phyloP scores from a whole-genome alignment of 176 grass and related monocot genomes.

The Aegilops umbellulata region DNA sequence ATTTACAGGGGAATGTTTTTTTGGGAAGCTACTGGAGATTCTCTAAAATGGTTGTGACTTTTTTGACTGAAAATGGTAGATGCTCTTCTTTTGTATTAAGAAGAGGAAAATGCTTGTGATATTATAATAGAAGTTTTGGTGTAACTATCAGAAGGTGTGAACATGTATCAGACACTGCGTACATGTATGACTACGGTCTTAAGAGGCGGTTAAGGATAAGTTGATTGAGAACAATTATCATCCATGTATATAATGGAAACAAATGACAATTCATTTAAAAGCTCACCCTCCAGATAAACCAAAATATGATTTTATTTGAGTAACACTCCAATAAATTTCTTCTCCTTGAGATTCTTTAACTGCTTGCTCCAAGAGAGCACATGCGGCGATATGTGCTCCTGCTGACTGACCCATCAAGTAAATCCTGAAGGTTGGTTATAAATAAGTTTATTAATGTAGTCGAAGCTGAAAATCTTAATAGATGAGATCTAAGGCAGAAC shows the following conservation, averaged over 20 bases:
- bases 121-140: not conserved
- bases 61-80: too few species aligned
- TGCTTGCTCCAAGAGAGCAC: conserved; percentile 67
- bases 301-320: conserved; percentile 88
- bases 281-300: conserved; percentile 84
- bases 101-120: not conserved
- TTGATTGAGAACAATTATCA: not conserved
- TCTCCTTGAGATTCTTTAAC: conserved; percentile 73
- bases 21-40: too few species aligned
- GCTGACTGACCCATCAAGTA: conserved; percentile 98
- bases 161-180: not conserved
- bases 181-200: not conserved
- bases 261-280: not conserved
- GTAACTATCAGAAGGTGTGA: not conserved
- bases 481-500: not conserved
- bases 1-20: too few species aligned
- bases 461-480: not conserved
- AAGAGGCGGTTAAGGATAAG: not conserved
- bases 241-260: not conserved
- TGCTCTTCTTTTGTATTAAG: too few species aligned
- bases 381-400: conserved; percentile 89
- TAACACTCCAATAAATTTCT: conserved; percentile 54
- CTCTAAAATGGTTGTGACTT: too few species aligned
- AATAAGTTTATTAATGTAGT: not conserved
- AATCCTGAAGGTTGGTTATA: conserved; percentile 42